Base-by-base conservation (phyloP, 2,329 filamentous ascomycete species). In the Cladophialophora yegresii region DNA sequence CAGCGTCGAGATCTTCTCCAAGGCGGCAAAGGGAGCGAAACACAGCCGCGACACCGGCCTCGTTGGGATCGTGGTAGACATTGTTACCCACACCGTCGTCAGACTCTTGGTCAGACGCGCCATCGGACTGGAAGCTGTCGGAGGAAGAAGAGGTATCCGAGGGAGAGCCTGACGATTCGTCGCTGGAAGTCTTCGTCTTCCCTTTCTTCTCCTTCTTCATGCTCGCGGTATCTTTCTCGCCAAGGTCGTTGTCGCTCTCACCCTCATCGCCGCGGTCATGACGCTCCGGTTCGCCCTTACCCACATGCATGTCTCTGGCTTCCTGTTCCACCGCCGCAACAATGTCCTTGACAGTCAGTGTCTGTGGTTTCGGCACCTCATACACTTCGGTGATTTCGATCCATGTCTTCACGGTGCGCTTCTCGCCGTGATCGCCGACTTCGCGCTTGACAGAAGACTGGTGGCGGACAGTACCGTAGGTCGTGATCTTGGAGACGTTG, bases 371-470 rank as follows among this genome's bases (percentile, higher is more conserved):
- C 5, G 64, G 64, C 22, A 67, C 64, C 13, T 67, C 61, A 43
- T 64, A 67, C 13, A 64, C 62, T 32, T 67, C 61, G 16, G 61
- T 63, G 43, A 67, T 59, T 32, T 67, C 61, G 20, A 67, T 67
- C 65, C 61, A 67, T 3, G 65, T 67, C 43, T 61, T 67, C 23
- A 67, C 58, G 4, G 65, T 67, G 50, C 62, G 65, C 13, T 51
- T 67, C 58, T 67, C 65, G 22, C 61, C 65, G 33, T 51, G 49
- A 7, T 67, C 61, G 20, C 20, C 40, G 6, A 51, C 49, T 54
- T 67, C 61, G 9, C 58, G 58, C 40, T 61, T 64, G 23, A 58
- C 65, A 36, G 53, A 62, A 10, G 61, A 53, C 40, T 67, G 65
- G 20, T 62, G 61, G 22, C 61, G 61, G 28, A 67, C 53, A 12